Evolutionary conservation across 257 asterid species (phyloP).

Genomic region (Lavandula angustifolia): DNA sequence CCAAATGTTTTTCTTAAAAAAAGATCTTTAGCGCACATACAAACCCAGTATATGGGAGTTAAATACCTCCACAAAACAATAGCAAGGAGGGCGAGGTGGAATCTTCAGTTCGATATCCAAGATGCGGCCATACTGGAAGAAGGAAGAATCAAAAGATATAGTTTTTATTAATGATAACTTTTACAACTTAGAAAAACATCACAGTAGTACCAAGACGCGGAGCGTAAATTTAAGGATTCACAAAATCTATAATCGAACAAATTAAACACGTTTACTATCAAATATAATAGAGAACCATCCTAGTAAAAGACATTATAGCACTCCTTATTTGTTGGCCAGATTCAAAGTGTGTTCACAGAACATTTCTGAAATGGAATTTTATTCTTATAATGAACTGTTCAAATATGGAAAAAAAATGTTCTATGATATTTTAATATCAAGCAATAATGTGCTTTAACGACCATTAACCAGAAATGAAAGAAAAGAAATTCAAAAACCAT

Average conservation of each 20-base stretch:
- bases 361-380: neutral
- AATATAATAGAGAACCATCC: neutral
- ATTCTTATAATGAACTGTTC: neutral
- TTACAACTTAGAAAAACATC: neutral
- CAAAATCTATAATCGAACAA: neutral
- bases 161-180: neutral
- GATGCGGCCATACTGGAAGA: conserved; percentile 89
- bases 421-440: neutral
- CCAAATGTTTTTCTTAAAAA: neutral
- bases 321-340: neutral
- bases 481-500: neutral
- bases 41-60: conserved; percentile 11
- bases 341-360: neutral
- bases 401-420: neutral
- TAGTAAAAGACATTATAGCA: neutral
- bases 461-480: neutral
- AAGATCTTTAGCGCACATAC: neutral
- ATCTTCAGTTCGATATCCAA: conserved; percentile 91
- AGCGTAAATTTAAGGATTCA: neutral
- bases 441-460: neutral
- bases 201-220: neutral
- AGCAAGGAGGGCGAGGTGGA: conserved; percentile 99
- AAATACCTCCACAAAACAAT: conserved; percentile 89
- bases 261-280: neutral
- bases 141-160: conserved; percentile 11